Conservation (phyloP, 2,329 filamentous ascomycete genomes). For the Paramyrothecium sp. region DNA sequence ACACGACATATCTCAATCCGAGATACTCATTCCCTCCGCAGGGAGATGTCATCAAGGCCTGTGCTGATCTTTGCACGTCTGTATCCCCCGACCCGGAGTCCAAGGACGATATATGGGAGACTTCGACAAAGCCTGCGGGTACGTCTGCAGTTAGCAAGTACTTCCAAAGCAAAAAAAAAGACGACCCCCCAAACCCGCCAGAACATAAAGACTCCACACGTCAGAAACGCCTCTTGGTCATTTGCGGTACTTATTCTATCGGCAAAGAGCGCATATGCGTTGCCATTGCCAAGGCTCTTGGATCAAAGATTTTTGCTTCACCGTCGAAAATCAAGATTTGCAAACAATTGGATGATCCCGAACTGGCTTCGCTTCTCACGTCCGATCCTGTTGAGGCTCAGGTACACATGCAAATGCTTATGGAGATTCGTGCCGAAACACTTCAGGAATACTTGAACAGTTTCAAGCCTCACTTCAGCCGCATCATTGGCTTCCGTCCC, state of each 20-base stretch:
- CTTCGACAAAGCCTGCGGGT: slow-evolving; percentile 37
- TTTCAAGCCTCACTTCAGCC: slow-evolving; percentile 78
- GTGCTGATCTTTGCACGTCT: slow-evolving; percentile 81
- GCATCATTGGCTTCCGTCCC: slow-evolving; percentile 86
- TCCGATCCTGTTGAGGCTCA: slow-evolving; percentile 79
- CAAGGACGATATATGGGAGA: slow-evolving; percentile 46
- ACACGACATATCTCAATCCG: slow-evolving; percentile 95
- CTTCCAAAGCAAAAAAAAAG: slow-evolving; percentile 38
- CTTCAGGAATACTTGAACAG: slow-evolving; percentile 83
- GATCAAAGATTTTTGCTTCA: slow-evolving; percentile 86
- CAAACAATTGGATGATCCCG: slow-evolving; percentile 79
- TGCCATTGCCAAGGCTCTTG: slow-evolving; percentile 82
- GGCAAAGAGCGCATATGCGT: slow-evolving; percentile 96
- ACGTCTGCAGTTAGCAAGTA: slow-evolving; percentile 51
- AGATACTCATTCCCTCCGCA: slow-evolving; percentile 94
- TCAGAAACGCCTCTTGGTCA: slow-evolving; percentile 71
- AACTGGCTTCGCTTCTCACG: slow-evolving; percentile 76
- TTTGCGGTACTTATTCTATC: slow-evolving; percentile 97
- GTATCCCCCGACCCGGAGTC: slow-evolving; percentile 63
- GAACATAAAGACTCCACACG: slow-evolving; percentile 16
- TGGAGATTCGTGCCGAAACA: slow-evolving; percentile 90
- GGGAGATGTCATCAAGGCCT: slow-evolving; percentile 81
- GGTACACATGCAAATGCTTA: slow-evolving; percentile 96
- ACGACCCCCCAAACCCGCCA: slow-evolving; percentile 24
- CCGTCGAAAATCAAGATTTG: slow-evolving; percentile 82